Base-by-base conservation (phyloP, 345 rosid species). In the Syzygium grande region DNA sequence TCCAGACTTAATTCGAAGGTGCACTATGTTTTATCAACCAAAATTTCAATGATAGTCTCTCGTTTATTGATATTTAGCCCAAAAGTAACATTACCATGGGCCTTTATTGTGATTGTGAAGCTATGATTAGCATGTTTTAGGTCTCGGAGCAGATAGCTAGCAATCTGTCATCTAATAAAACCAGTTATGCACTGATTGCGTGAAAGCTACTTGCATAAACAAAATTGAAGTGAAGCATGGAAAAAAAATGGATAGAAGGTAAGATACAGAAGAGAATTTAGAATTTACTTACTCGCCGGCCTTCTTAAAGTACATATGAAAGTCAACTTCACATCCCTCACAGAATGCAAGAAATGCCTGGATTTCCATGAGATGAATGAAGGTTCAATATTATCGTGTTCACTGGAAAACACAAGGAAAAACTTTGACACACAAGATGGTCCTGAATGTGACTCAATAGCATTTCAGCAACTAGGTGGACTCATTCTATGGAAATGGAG, bases 291-390 rank as follows among this genome's bases (percentile, higher is more conserved):
- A 96, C 99, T 96, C 93, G 91, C 99, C 98, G 86, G 96, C 93
- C 90, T 96, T 96, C 91, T 96, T 96, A 87, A 96, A 93, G 87
- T 92, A 95, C 52, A 95, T 88, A 88, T 93, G 96, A 87, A 96
- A 94, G 89, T 96, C 99, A 5, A 93, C 94, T 92, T 95, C 98
- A 88, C 96, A 96, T 63, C 97, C 96, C 87, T 96, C 98, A 15
- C 98, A 96, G 87, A 98, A 96, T 85, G 98, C 89, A 86, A 95
- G 94, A 90, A 97, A 96, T 65, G 99, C 99, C 98, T 96, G 93
- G 49, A 91, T 87, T 61, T 87, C 8, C 86, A 86, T 15, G 25
- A 54, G 52, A 52, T 29, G 51, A 30, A 58, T 7, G 13, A 43
- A 58, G 7, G 2, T 52, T 38, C 51, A 73, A 54, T 41, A 22